These are phyloP conservation scores for Chaetoceros muelleri DNA, from an alignment of 108 stramenopile genomes.

Conservation along the genomic window DNA sequence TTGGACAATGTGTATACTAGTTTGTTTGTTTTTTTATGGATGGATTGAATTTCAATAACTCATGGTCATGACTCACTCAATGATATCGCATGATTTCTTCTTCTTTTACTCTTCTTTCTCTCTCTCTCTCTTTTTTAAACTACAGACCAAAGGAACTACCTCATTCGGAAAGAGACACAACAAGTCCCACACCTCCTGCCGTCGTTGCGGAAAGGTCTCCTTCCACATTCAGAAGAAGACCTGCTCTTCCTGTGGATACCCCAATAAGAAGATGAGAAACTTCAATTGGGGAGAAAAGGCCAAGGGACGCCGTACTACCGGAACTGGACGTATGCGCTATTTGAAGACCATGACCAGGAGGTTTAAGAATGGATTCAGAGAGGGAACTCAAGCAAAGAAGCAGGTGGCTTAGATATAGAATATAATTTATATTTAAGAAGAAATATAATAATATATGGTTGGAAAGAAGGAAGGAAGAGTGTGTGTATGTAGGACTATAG, in stretches of 20 bases:
- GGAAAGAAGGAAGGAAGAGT: too few relatives aligned
- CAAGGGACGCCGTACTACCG: conserved; percentile 92
- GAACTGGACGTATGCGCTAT: conserved; percentile 98
- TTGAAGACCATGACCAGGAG: conserved; percentile 95
- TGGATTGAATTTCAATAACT: too few relatives aligned
- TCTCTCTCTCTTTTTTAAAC: conserved; percentile 1
- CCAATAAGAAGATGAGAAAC: conserved; percentile 90
- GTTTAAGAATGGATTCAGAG: conserved; percentile 99
- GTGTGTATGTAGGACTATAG: too few relatives aligned
- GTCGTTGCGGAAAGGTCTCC: conserved; percentile 96
- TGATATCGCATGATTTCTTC: too few relatives aligned
- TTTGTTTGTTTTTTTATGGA: too few relatives aligned
- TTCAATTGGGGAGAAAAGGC: conserved; percentile 98
- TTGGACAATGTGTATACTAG: too few relatives aligned
- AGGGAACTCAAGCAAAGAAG: conserved; percentile 94
- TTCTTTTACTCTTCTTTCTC: too few relatives aligned
- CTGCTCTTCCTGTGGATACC: conserved; percentile 99
- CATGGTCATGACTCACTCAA: too few relatives aligned
- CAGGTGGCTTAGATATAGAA: conserved; percentile 48
- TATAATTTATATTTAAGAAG: conserved; percentile 15
- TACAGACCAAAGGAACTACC: conserved; percentile 99
- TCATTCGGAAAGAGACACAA: conserved; percentile 99
- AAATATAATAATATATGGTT: too few relatives aligned
- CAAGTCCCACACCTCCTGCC: conserved; percentile 99
- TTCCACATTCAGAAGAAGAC: conserved; percentile 99